Evolutionary conservation across 2,329 filamentous ascomycete species (phyloP).

Genomic region (Stemphylium beticola): DNA sequence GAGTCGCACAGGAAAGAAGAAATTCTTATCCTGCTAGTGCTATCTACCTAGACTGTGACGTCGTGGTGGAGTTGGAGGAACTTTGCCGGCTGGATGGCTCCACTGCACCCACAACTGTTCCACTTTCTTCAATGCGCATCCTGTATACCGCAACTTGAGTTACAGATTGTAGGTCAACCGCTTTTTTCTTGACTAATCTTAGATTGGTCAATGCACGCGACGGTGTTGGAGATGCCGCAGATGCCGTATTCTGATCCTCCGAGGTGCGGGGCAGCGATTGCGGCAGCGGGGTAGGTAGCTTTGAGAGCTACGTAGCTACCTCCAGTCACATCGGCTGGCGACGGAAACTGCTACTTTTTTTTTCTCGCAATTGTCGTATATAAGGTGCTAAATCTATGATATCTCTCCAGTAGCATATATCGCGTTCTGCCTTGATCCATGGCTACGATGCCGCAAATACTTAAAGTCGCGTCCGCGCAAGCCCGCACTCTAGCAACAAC

Average conservation of each 20-base stretch:
- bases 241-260: neutral
- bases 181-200: neutral
- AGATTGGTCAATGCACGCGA: neutral
- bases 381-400: neutral
- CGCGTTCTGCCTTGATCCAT: neutral
- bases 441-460: constrained; percentile 50
- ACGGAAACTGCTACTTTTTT: too few species aligned
- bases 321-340: too few species aligned
- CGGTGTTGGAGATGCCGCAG: neutral
- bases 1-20: neutral
- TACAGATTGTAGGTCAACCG: neutral
- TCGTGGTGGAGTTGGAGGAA: constrained; percentile 12
- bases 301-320: neutral
- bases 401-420: neutral
- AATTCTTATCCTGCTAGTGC: constrained; percentile 8
- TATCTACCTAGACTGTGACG: constrained; percentile 6
- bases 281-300: constrained; percentile 12
- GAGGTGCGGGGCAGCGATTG: neutral
- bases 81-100: neutral
- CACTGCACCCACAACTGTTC: constrained; percentile 1
- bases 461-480: constrained; percentile 59
- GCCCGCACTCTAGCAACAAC: constrained; percentile 55
- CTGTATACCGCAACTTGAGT: neutral
- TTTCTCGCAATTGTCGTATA: neutral
- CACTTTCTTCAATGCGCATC: neutral